Evolutionary conservation across 148 eudicot species (phyloP).

Genomic region (Chenopodium berlandieri): DNA sequence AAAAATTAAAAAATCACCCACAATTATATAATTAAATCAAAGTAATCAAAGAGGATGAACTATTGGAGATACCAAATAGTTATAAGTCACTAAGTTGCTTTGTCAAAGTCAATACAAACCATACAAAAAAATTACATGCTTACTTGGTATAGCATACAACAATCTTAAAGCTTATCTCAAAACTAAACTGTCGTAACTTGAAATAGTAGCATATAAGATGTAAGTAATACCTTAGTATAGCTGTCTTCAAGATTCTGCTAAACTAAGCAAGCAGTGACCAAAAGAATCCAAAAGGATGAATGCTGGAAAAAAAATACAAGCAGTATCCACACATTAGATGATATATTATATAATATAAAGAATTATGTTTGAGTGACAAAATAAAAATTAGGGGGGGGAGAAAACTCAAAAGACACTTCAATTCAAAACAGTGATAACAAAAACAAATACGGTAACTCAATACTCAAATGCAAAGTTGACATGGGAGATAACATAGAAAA

Average conservation of each 20-base stretch:
- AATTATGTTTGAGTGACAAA: neutral
- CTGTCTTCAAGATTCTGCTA: neutral
- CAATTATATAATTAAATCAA: no score
- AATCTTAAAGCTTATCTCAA: neutral
- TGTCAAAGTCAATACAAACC: neutral
- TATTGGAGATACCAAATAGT: neutral
- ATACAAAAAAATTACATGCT: no score
- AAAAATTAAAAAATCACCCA: neutral
- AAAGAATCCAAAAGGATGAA: neutral
- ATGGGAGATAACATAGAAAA: no score
- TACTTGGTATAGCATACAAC: no score
- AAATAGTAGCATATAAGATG: neutral
- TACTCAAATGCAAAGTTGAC: no score
- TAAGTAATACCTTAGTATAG: neutral
- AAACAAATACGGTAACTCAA: no score
- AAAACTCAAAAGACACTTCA: no score
- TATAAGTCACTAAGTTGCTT: no score
- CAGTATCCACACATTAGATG: neutral
- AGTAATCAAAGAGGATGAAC: neutral
- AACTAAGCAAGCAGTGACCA: neutral
- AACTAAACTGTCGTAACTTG: neutral
- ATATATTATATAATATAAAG: neutral
- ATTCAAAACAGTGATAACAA: no score
- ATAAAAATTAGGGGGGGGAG: no score
- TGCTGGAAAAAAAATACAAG: neutral